These are phyloP conservation scores for Pichia nakasei DNA, from an alignment of 805 yeast genomes.

Conservation along the genomic window DNA sequence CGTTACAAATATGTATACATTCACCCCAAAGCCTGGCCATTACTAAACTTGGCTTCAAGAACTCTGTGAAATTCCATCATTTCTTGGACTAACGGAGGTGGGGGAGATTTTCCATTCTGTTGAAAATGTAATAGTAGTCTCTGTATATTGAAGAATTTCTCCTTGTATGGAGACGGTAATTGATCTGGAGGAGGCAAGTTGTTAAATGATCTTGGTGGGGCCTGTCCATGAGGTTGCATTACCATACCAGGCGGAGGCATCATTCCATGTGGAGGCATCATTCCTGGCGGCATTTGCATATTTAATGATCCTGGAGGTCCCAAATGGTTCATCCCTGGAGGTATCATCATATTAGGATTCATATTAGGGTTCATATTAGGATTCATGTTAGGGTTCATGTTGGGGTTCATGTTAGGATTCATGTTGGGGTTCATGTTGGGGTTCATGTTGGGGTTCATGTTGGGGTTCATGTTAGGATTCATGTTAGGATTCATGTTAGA, in stretches of 20 bases:
- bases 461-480: background rate
- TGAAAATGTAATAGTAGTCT: conserved; percentile 8
- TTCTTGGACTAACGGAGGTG: conserved; percentile 11
- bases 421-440: no score
- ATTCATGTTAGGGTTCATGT: background rate
- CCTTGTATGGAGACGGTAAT: conserved; percentile 10
- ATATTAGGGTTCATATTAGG: background rate
- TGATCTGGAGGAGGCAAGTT: conserved; percentile 14
- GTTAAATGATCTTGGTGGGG: background rate
- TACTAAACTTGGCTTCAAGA: conserved; percentile 4
- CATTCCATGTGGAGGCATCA: background rate
- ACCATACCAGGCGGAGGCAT: background rate
- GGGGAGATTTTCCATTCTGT: conserved; percentile 13
- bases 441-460: background rate
- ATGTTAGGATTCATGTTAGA: background rate
- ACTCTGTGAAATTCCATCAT: conserved; percentile 10
- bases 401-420: background rate
- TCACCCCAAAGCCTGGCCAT: background rate
- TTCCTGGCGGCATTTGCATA: conserved; percentile 15
- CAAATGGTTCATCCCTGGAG: background rate
- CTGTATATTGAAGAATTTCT: conserved; percentile 10
- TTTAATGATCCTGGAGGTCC: background rate
- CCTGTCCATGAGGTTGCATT: background rate
- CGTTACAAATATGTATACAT: no score
- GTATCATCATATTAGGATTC: background rate